These are phyloP conservation scores for Colletotrichum tofieldiae DNA, from an alignment of 2,329 filamentous ascomycete genomes.

Conservation along the genomic window DNA sequence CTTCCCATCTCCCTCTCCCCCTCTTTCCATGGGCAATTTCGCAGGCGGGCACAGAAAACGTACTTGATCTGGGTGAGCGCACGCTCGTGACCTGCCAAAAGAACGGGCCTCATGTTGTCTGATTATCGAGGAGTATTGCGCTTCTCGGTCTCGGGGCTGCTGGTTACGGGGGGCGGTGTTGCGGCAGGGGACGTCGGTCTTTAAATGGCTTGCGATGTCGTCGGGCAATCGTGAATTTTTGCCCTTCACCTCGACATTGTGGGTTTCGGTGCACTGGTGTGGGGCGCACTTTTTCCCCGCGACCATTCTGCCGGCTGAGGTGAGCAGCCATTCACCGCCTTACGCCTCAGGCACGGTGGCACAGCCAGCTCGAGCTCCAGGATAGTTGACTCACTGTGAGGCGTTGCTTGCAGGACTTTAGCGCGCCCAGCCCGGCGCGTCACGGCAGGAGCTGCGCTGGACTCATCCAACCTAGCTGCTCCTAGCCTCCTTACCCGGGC, in stretches of 20 bases:
- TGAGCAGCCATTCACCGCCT: conserved; percentile 33
- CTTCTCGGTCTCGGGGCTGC: conserved; percentile 41
- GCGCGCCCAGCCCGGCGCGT: conserved; percentile 21
- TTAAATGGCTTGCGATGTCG: conserved; percentile 42
- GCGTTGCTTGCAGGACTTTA: conserved; percentile 7
- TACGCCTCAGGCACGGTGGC: conserved; percentile 33
- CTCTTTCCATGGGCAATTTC: conserved; percentile 27
- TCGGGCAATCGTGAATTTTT: conserved; percentile 44
- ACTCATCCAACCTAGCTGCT: conserved; percentile 16
- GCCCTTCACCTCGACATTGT: conserved; percentile 43
- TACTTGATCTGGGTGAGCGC: conserved; percentile 95
- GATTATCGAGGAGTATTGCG: conserved; percentile 39
- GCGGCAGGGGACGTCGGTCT: conserved; percentile 44
- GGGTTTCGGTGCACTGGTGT: conserved; percentile 43
- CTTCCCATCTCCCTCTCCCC: conserved; percentile 17
- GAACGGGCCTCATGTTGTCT: conserved; percentile 92
- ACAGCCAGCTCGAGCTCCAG: conserved; percentile 8
- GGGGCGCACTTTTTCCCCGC: conserved; percentile 42
- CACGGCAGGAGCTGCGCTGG: conserved; percentile 20
- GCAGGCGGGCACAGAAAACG: conserved; percentile 47
- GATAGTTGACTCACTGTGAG: conserved; percentile 24
- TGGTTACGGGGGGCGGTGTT: conserved; percentile 37
- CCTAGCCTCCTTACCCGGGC: neutral
- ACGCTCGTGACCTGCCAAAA: conserved; percentile 96
- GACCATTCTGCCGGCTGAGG: conserved; percentile 40